Evolutionary conservation across 371 early-diverging fungal species (phyloP).

Genomic region (Funneliformis caledonium): DNA sequence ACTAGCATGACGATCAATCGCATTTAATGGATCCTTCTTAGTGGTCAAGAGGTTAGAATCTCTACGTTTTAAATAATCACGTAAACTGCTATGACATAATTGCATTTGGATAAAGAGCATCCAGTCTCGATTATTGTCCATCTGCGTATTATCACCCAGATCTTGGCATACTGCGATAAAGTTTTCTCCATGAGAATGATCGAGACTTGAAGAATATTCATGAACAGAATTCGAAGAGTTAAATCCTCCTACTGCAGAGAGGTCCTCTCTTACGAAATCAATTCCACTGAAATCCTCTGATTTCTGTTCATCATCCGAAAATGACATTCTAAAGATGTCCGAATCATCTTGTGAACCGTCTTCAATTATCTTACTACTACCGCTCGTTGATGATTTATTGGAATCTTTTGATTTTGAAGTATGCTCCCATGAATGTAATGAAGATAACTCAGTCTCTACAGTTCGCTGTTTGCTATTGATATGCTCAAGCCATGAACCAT

Average conservation of each 20-base stretch:
- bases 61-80: conserved; percentile 60
- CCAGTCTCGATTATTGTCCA: conserved; percentile 48
- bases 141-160: conserved; percentile 5
- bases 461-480: conserved; percentile 43
- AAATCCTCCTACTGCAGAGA: conserved; percentile 41
- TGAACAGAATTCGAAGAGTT: not conserved
- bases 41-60: conserved; percentile 47
- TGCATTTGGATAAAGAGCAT: conserved; percentile 88
- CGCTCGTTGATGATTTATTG: not conserved
- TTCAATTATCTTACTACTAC: not conserved
- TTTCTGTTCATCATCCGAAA: conserved; percentile 38
- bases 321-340: conserved; percentile 36
- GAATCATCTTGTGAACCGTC: conserved; percentile 29
- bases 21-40: conserved; percentile 46
- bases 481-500: conserved; percentile 92
- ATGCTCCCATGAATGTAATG: not conserved
- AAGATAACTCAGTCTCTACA: not conserved
- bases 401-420: not conserved
- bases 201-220: not conserved
- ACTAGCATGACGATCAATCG: conserved; percentile 45
- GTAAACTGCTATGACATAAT: conserved; percentile 74
- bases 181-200: not conserved
- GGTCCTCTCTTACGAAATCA: conserved; percentile 44
- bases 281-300: conserved; percentile 44
- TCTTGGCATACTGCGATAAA: not conserved